Evolutionary conservation across 768 basidiomycete genomes (phyloP), one percentile per base, ranked within the genome.

Genomic region (Suillus variegatus): DNA sequence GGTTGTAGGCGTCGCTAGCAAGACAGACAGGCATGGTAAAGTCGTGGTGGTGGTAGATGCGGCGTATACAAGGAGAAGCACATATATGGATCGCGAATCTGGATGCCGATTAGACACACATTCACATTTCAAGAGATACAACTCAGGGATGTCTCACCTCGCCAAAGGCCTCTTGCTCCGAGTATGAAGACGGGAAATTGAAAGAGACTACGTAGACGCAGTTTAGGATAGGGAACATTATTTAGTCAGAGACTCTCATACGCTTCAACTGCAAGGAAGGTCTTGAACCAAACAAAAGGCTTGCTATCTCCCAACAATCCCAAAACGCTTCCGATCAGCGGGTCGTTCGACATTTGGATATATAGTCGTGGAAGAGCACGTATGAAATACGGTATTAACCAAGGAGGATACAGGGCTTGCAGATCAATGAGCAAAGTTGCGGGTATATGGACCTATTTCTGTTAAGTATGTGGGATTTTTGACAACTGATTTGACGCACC

Each of bases 31-130:
- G 71, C 91, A 93, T 0, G 94, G 87, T 41, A 93, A 76, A 16
- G 90, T 89, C 0, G 93, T 94, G 0, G 92, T 95, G 0, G 85
- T 82, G 3, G 92, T 90, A 0, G 91, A 92, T 0, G 92, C 90
- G 36, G 83, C 92, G 75, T 95, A 95, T 36, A 89, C 74, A 10
- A 91, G 79, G 16, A 95, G 77, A 40, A 93, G 80, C 14, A 86
- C 78, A 71, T 90, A 91, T 54, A 89, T 83, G 16, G 76, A 74
- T 8, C 75, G 80, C 2, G 81, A 83, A 64, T 80, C 88, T 89
- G 28, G 43, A 20, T 20, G 69, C n/a, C 13, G 35, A 57, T 22
- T 35, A 20, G n/a, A 67, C 38, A 66, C 25, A 41, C 56, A 46
- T 55, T 12, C 16, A n/a, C 12, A 10, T 52, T 13, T 4, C 38